phyloP scores from a whole-genome alignment of 208 protist genomes.

The Crithidia mellificae region DNA sequence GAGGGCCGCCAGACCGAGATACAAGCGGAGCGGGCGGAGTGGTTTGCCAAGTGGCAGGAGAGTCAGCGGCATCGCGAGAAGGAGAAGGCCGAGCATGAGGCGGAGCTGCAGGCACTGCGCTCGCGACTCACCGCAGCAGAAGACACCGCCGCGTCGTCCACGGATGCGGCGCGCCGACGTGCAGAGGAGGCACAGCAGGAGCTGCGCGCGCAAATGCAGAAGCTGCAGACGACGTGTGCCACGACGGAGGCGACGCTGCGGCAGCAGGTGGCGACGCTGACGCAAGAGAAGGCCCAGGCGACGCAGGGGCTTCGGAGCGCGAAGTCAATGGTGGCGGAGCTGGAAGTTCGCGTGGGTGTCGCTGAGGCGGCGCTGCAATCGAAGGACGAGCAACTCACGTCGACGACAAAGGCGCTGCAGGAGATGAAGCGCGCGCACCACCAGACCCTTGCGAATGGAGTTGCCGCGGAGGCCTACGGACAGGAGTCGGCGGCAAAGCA shows the following conservation, averaged over 20 bases:
- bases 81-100: slow-evolving; percentile 14
- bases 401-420: slow-evolving; percentile 2
- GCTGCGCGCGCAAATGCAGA: slow-evolving; percentile 28
- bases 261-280: slow-evolving; percentile 17
- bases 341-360: slow-evolving; percentile 13
- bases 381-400: slow-evolving; percentile 17
- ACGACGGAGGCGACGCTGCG: slow-evolving; percentile 17
- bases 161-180: not conserved
- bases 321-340: slow-evolving; percentile 11
- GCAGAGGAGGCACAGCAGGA: slow-evolving; percentile 17
- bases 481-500: slow-evolving; percentile 13
- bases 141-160: not conserved
- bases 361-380: slow-evolving; percentile 12
- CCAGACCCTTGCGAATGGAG: slow-evolving; percentile 16
- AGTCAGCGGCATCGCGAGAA: slow-evolving; percentile 25
- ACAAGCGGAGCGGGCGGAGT: slow-evolving; percentile 33
- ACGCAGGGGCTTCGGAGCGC: slow-evolving; percentile 12
- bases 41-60: slow-evolving; percentile 32
- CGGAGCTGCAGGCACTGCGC: slow-evolving; percentile 5
- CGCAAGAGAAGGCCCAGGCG: slow-evolving; percentile 11
- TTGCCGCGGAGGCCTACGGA: slow-evolving; percentile 14
- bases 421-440: slow-evolving; percentile 13
- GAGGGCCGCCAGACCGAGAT: slow-evolving; percentile 22
- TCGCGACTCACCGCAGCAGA: slow-evolving; percentile 9
- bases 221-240: slow-evolving; percentile 4